Percentiles rank a stretch among this genome's conserved stretches.
Conservation (phyloP, 2,329 filamentous ascomycete species). For the Ophiocordyceps robertsii region DNA sequence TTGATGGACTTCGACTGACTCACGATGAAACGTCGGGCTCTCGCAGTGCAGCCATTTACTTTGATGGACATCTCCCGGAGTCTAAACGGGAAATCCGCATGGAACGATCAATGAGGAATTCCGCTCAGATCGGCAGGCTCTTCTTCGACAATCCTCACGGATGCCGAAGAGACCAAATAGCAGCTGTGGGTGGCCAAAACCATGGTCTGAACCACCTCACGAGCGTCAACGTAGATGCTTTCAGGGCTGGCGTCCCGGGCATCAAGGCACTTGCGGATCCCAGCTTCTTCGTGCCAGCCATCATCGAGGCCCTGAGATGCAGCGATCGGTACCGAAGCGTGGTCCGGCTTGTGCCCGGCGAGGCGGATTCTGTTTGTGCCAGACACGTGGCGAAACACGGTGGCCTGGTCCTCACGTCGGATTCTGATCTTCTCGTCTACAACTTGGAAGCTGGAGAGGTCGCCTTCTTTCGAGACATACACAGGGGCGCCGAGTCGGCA, state of each 20-base stretch:
- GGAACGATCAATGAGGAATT: conserved; percentile 43
- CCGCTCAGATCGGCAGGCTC: conserved; percentile 39
- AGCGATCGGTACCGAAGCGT: conserved; percentile 27
- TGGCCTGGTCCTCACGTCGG: conserved; percentile 59
- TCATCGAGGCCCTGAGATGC: conserved; percentile 54
- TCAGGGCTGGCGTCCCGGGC: conserved; percentile 9
- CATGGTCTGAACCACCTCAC: neutral
- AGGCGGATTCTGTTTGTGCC: conserved; percentile 76
- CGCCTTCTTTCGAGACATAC: conserved; percentile 54
- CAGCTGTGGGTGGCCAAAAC: conserved; percentile 1
- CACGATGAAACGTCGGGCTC: no score
- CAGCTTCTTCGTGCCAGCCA: conserved; percentile 65
- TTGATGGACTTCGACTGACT: no score
- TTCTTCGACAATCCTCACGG: conserved; percentile 15
- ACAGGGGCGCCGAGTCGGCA: conserved; percentile 15
- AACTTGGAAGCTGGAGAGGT: conserved; percentile 54
- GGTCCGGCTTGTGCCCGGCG: conserved; percentile 57
- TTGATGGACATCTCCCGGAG: conserved; percentile 68
- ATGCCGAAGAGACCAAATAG: conserved; percentile 11
- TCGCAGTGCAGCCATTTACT: conserved; percentile 51
- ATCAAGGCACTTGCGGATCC: conserved; percentile 29
- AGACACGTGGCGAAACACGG: conserved; percentile 38
- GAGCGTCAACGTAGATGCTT: conserved; percentile 9
- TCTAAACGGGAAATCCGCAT: conserved; percentile 51
- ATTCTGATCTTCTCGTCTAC: conserved; percentile 74